Evolutionary conservation across 73 alveolate genomes (phyloP).

Genomic region (Tetrahymena borealis): DNA sequence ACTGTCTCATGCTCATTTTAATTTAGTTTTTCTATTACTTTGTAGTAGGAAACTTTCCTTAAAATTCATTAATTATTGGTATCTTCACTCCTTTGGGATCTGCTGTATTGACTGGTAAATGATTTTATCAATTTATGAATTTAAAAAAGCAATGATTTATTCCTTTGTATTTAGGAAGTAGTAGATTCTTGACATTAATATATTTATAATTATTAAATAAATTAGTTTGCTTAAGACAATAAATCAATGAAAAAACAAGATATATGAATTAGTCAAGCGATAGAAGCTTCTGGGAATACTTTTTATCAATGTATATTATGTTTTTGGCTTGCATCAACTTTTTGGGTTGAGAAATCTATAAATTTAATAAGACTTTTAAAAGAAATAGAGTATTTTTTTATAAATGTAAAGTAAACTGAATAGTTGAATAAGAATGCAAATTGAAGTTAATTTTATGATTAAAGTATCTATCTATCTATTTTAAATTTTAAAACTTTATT

Average conservation of each 20-base stretch:
- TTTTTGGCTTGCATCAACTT: not conserved
- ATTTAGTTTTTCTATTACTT: not conserved
- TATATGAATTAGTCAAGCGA: not conserved
- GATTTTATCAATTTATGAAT: too few species aligned
- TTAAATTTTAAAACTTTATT: too few species aligned
- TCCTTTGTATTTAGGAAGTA: not conserved
- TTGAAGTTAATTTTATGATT: too few species aligned
- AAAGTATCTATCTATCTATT: too few species aligned
- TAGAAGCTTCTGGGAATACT: constrained; percentile 2
- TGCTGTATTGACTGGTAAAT: not conserved
- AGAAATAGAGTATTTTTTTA: too few species aligned
- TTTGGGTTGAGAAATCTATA: not conserved
- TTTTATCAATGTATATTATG: not conserved
- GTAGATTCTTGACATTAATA: not conserved
- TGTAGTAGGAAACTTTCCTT: not conserved
- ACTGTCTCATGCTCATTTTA: not conserved
- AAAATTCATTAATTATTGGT: not conserved
- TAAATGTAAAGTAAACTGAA: too few species aligned
- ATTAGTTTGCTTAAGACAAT: not conserved
- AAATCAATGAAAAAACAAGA: not conserved
- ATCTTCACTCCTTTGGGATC: not conserved
- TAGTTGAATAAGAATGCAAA: too few species aligned
- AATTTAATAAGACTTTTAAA: too few species aligned
- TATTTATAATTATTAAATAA: not conserved
- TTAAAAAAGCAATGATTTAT: too few species aligned